These are phyloP conservation scores for rapeseed (Brassica napus) DNA, from an alignment of 345 rosid species.

Conservation along the genomic window DNA sequence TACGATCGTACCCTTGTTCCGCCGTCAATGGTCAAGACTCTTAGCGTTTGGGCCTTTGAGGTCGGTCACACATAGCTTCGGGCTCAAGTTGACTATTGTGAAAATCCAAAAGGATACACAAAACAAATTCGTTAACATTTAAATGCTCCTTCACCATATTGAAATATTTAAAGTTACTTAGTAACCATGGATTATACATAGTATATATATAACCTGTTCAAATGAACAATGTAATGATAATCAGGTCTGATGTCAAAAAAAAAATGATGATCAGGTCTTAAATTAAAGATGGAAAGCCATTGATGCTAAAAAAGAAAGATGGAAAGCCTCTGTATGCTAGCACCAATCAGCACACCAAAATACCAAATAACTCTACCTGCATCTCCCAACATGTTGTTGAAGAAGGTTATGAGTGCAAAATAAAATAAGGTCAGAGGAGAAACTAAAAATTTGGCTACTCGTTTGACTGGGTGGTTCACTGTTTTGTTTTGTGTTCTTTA, in stretches of 20 bases:
- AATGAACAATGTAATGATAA: neutral
- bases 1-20: neutral
- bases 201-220: neutral
- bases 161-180: neutral
- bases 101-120: neutral
- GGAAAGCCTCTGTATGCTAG: neutral
- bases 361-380: no score
- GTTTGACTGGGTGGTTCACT: no score
- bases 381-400: no score
- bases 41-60: neutral
- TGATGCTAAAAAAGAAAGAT: neutral
- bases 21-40: neutral
- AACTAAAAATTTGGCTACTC: no score
- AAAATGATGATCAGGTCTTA: neutral
- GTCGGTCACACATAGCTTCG: neutral
- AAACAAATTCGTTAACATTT: neutral
- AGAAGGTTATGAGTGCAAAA: no score
- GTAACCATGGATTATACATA: neutral
- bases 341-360: neutral
- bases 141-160: neutral
- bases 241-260: neutral
- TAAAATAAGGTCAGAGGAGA: no score
- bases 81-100: neutral
- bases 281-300: neutral
- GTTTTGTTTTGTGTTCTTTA: no score